Evolutionary conservation across 345 rosid species (phyloP).

Genomic region (Eucalyptus viminalis): DNA sequence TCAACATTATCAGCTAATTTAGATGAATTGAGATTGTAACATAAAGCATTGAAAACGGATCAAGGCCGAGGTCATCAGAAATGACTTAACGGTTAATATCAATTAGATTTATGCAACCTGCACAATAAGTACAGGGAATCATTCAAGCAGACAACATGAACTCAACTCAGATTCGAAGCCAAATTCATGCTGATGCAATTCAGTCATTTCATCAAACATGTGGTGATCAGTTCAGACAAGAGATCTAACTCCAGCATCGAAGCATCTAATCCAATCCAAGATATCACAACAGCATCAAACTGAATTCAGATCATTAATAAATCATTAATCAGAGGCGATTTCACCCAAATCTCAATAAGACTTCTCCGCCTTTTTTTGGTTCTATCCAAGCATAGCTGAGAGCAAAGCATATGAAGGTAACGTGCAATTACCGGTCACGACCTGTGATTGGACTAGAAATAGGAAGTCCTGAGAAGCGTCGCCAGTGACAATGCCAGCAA

Average conservation of each 20-base stretch:
- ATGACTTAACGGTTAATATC: neutral
- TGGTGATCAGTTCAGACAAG: neutral
- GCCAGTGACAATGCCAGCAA: neutral
- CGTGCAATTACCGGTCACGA: neutral
- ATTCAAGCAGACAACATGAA: neutral
- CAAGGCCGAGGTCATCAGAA: neutral
- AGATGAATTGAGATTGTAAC: accelerated
- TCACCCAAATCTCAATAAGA: neutral
- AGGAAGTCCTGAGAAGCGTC: neutral
- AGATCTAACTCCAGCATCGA: neutral
- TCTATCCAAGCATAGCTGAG: neutral
- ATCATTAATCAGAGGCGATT: neutral
- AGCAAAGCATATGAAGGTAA: neutral
- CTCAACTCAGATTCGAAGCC: neutral
- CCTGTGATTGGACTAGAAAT: neutral
- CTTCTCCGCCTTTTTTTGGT: neutral
- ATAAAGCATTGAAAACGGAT: neutral
- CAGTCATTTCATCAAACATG: neutral
- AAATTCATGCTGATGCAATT: neutral
- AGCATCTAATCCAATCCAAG: neutral
- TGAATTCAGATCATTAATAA: neutral
- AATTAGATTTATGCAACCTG: neutral
- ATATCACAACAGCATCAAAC: neutral
- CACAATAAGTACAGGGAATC: neutral
- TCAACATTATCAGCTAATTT: neutral